phyloP scores from a whole-genome alignment of 257 asterid genomes.

The Coffea eugenioides region DNA sequence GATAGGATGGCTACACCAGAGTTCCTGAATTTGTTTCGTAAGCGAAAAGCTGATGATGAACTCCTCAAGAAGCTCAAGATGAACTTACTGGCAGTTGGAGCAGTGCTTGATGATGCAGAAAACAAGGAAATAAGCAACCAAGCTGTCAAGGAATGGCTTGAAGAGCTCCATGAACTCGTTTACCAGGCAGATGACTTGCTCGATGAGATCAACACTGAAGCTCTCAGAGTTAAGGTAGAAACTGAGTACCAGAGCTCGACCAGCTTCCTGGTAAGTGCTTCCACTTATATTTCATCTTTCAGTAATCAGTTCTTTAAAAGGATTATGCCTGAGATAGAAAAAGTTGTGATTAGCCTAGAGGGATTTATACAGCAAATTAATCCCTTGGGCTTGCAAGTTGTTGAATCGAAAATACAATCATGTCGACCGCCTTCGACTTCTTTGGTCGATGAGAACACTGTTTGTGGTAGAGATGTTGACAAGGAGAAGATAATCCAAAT shows the following conservation, averaged over 20 bases:
- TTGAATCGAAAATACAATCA: background rate
- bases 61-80: background rate
- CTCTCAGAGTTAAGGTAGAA: slow-evolving; percentile 10
- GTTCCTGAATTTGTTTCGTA: background rate
- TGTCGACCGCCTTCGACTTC: slow-evolving; percentile 18
- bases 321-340: slow-evolving; percentile 10
- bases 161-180: slow-evolving; percentile 5
- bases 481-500: slow-evolving; percentile 13
- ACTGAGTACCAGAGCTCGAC: background rate
- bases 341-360: slow-evolving; percentile 11
- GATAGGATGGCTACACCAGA: slow-evolving; percentile 8
- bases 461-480: slow-evolving; percentile 10
- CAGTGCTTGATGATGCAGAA: slow-evolving; percentile 29
- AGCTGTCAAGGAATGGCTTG: slow-evolving; percentile 19
- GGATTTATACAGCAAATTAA: slow-evolving; percentile 2
- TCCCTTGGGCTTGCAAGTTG: background rate
- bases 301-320: background rate
- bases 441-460: slow-evolving; percentile 12
- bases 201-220: slow-evolving; percentile 23
- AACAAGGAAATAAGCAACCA: slow-evolving; percentile 4
- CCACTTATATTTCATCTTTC: background rate
- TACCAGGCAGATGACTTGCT: slow-evolving; percentile 16
- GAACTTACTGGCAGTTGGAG: background rate
- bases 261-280: background rate
- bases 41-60: background rate